A percentile compares a stretch with the other conserved stretches of the same genome.
phyloP scores from a whole-genome alignment of 2,329 filamentous ascomycete genomes.

The Chaetoscypha palmicola region DNA sequence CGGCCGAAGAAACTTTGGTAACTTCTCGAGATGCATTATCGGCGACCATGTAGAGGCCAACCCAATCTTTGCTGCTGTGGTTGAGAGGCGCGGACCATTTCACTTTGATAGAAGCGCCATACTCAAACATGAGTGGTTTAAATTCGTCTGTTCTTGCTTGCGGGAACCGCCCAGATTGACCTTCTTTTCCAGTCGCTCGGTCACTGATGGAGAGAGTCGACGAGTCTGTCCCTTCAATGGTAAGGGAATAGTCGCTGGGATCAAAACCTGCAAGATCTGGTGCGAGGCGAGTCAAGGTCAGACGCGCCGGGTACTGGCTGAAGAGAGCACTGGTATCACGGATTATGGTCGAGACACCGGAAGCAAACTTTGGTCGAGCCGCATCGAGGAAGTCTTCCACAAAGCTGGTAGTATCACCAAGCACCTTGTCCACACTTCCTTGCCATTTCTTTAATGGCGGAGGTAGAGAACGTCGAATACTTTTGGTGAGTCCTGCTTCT shows the following conservation, averaged over 20 bases:
- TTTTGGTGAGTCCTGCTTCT: conserved; percentile 88
- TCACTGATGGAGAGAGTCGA: conserved; percentile 46
- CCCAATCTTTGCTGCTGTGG: conserved; percentile 89
- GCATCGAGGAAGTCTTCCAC: conserved; percentile 86
- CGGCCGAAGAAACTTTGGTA: conserved; percentile 77
- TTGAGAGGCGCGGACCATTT: conserved; percentile 84
- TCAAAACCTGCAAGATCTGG: conserved; percentile 75
- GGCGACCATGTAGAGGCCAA: conserved; percentile 91
- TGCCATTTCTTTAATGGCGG: conserved; percentile 77
- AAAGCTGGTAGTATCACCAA: conserved; percentile 80
- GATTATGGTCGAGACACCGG: conserved; percentile 79
- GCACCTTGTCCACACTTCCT: conserved; percentile 76
- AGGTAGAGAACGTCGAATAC: conserved; percentile 78
- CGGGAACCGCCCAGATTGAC: conserved; percentile 59
- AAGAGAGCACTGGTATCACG: conserved; percentile 83
- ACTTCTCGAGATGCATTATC: conserved; percentile 83
- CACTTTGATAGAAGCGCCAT: conserved; percentile 82
- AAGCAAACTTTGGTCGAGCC: conserved; percentile 77
- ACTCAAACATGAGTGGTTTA: conserved; percentile 75
- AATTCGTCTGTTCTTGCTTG: conserved; percentile 53
- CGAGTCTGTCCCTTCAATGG: conserved; percentile 60
- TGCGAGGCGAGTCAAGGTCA: conserved; percentile 73
- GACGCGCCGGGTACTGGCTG: conserved; percentile 78
- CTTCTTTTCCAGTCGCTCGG: conserved; percentile 65
- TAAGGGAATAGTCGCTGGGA: conserved; percentile 71